Percentiles rank a stretch among this genome's conserved stretches.
phyloP scores from a whole-genome alignment of 2,329 filamentous ascomycete genomes.

The Fusarium cicatricum region DNA sequence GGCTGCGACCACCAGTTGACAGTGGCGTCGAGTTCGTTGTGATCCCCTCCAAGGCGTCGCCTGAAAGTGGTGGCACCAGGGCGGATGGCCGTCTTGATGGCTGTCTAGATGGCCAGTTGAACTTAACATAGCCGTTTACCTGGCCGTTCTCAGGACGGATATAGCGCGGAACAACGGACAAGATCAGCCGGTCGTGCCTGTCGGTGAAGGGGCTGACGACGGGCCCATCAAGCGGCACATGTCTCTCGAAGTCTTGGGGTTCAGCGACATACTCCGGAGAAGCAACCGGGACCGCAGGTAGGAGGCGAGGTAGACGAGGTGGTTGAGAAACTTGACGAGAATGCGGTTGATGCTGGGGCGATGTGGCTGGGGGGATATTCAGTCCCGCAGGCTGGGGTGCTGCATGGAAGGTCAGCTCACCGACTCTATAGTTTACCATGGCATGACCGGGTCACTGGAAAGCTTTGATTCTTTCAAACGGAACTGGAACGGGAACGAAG shows the following conservation, averaged over 20 bases:
- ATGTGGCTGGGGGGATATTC: slow-evolving; percentile 25
- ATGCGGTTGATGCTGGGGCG: slow-evolving; percentile 18
- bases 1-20: slow-evolving; percentile 7
- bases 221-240: slow-evolving; percentile 8
- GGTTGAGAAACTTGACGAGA: slow-evolving; percentile 18
- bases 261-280: slow-evolving; percentile 8
- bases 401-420: slow-evolving; percentile 44
- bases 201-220: slow-evolving; percentile 47
- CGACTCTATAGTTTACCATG: slow-evolving; percentile 39
- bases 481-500: slow-evolving; percentile 22
- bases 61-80: slow-evolving; percentile 8
- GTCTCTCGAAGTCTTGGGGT: slow-evolving; percentile 16
- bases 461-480: slow-evolving; percentile 23
- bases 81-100: slow-evolving; percentile 24
- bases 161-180: slow-evolving; percentile 37
- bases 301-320: slow-evolving; percentile 26
- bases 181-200: slow-evolving; percentile 42
- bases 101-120: slow-evolving; percentile 45
- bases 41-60: slow-evolving; percentile 29
- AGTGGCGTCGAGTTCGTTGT: slow-evolving; percentile 14
- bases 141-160: slow-evolving; percentile 45
- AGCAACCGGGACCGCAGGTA: slow-evolving; percentile 18
- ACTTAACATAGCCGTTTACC: slow-evolving; percentile 52
- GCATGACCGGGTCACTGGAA: slow-evolving; percentile 33
- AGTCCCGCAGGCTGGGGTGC: slow-evolving; percentile 33